These are phyloP conservation scores for Neofusicoccum umdonicola DNA, from an alignment of 2,329 filamentous ascomycete genomes.

Conservation along the genomic window DNA sequence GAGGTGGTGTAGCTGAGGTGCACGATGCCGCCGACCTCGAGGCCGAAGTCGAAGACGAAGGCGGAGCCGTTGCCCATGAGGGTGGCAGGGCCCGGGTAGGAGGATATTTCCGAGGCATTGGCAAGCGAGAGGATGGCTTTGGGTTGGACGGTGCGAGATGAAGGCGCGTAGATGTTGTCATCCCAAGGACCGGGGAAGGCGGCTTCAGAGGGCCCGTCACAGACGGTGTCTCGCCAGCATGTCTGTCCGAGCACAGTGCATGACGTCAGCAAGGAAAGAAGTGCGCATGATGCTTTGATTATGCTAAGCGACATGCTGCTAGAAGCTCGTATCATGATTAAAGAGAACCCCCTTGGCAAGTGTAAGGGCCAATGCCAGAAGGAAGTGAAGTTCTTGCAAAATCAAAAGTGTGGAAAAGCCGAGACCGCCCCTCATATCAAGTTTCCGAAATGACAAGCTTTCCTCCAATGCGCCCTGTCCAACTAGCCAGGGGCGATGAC, in stretches of 20 bases:
- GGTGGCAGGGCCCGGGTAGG: constrained; percentile 27
- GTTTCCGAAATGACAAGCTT: not conserved
- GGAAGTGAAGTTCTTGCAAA: not conserved
- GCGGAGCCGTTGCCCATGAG: constrained; percentile 50
- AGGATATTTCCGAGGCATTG: constrained; percentile 31
- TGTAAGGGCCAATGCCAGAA: not conserved
- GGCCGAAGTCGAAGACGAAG: constrained; percentile 59
- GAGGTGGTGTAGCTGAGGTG: constrained; percentile 50
- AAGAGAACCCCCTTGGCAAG: not conserved
- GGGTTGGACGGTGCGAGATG: constrained; percentile 51
- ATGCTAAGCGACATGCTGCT: not conserved
- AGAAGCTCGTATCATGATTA: not conserved
- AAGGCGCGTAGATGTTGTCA: constrained; percentile 55
- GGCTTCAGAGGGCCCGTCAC: constrained; percentile 48
- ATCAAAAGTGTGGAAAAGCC: not conserved
- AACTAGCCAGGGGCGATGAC: not conserved
- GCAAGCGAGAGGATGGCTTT: constrained; percentile 40
- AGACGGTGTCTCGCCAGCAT: constrained; percentile 58
- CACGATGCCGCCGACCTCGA: constrained; percentile 57
- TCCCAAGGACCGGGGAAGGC: constrained; percentile 61
- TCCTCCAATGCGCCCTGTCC: not conserved
- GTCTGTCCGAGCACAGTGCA: not conserved
- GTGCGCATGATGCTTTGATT: not conserved
- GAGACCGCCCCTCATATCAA: not conserved
- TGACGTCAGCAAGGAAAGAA: not conserved